A percentile compares a stretch with the other conserved stretches of the same genome.
Evolutionary conservation across 331 rosid genomes (phyloP).

Genomic region (Quercus tomentella): DNA sequence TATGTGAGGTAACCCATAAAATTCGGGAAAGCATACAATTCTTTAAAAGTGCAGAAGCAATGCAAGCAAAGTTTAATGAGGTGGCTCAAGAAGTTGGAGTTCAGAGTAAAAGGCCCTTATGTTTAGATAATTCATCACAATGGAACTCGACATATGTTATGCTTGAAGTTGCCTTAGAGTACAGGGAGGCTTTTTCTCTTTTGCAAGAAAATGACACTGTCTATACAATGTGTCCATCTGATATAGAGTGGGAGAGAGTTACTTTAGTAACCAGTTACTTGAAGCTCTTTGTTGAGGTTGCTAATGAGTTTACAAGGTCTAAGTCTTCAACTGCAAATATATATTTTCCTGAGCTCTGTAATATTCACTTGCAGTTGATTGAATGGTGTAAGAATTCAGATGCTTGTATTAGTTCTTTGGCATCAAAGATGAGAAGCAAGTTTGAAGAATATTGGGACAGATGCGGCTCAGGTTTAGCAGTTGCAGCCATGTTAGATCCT

Average conservation of each 20-base stretch:
- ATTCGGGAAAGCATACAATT: conserved; percentile 63
- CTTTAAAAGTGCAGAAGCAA: conserved; percentile 61
- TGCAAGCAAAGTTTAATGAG: conserved; percentile 64
- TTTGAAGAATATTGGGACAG: conserved; percentile 91
- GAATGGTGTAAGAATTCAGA: conserved; percentile 94
- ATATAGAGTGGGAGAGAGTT: conserved; percentile 72
- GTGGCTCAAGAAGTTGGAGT: conserved; percentile 68
- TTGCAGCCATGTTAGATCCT: conserved; percentile 93
- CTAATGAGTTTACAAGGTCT: conserved; percentile 48
- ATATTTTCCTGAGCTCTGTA: conserved; percentile 92
- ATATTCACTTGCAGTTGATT: conserved; percentile 70
- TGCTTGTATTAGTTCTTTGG: conserved; percentile 57
- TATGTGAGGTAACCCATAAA: conserved; percentile 47
- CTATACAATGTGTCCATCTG: conserved; percentile 54
- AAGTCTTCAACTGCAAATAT: conserved; percentile 73
- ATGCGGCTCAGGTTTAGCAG: conserved; percentile 80
- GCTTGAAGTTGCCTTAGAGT: conserved; percentile 78
- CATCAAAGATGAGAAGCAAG: conserved; percentile 63
- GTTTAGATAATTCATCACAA: conserved; percentile 59
- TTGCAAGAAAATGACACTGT: conserved; percentile 61
- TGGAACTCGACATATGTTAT: conserved; percentile 79
- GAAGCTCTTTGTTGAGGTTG: conserved; percentile 75
- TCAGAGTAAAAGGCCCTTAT: conserved; percentile 50
- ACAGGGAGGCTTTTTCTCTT: conserved; percentile 68
- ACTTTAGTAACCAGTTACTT: conserved; percentile 52